Base-by-base conservation (phyloP, 805 yeast genomes). In the Saturnispora sekii region DNA sequence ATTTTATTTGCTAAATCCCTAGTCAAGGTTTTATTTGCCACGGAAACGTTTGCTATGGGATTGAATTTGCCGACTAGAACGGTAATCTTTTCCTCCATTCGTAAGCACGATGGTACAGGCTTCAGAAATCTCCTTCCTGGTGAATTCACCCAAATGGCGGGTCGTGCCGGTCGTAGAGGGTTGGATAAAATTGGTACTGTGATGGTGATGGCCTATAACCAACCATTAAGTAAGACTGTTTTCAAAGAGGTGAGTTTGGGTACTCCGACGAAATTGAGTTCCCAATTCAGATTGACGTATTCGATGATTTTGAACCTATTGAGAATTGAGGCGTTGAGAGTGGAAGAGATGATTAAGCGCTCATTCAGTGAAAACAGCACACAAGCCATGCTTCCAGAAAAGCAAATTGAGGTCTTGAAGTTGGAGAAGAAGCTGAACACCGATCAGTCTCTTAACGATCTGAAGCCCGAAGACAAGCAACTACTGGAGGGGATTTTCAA, bases 31-130 rank as follows among this genome's bases (percentile, higher is more conserved):
- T 67, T 93, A 43, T 93, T 93, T 67, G 97, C 98, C 0, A 93
- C 98, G 0, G 98, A 93, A 63, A 93, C 98, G 0, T 90, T 93
- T 70, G 97, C 98, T 6, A 93, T 93, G 97, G 98, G 98, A 11
- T 74, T 93, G 60, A 93, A 93, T 60, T 69, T 93, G 58, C 98
- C 98, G 10, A 90, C 98, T 0, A 79, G 96, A 66, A 93, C 98
- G 0, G 98, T 93, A 32, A 89, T 90, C 1, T 93, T 93, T 61
- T 76, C 87, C 50, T 86, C 83, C 39, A 67, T 83, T 41, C 69
- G 90, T 52, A 93, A 93, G 58, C 96, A 90, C 61, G 98, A 93
- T 59, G 97, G 97, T 38, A 73, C 79, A 29, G 75, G 76, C 0
- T 79, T 86, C 63, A 74, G 98, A 63, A 76, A 82, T 57, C 69